A percentile compares a stretch with the other conserved stretches of the same genome.
phyloP scores from a whole-genome alignment of 2,329 filamentous ascomycete genomes.

The Trichoderma koningii region DNA sequence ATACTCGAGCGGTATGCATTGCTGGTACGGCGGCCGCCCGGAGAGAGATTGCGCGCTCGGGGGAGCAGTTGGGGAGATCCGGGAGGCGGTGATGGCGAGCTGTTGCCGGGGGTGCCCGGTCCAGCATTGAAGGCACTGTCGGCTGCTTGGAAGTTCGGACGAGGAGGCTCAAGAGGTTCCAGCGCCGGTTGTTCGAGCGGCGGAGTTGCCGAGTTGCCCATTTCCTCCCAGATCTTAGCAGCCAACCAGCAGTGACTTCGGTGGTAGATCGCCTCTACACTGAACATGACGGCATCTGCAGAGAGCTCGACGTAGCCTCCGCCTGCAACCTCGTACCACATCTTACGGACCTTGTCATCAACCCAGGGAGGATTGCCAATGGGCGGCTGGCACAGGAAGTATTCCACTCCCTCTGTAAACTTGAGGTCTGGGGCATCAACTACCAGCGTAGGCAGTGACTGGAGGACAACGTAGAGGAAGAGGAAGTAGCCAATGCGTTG shows the following conservation, averaged over 20 bases:
- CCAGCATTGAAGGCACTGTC: conserved; percentile 35
- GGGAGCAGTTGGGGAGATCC: conserved; percentile 39
- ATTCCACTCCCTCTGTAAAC: conserved; percentile 72
- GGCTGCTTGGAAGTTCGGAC: conserved; percentile 39
- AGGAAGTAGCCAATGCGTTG: conserved; percentile 77
- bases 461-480: conserved; percentile 76
- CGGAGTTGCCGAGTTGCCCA: conserved; percentile 35
- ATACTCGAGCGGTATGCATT: conserved; percentile 47
- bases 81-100: conserved; percentile 37
- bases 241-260: conserved; percentile 60
- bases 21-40: conserved; percentile 37
- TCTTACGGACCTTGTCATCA: conserved; percentile 64
- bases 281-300: conserved; percentile 61
- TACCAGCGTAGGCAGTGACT: conserved; percentile 75
- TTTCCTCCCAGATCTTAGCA: conserved; percentile 53
- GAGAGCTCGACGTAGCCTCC: conserved; percentile 60
- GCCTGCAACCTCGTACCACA: conserved; percentile 75
- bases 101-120: conserved; percentile 29
- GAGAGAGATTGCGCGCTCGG: conserved; percentile 45
- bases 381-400: conserved; percentile 77
- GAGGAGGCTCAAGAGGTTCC: conserved; percentile 45
- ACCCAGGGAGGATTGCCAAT: conserved; percentile 74
- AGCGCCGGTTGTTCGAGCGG: conserved; percentile 40
- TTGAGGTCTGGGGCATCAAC: conserved; percentile 72
- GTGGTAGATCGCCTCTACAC: conserved; percentile 62